These are phyloP conservation scores for Takashimella tepidaria DNA, from an alignment of 1,284 basidiomycete genomes.

Conservation along the genomic window DNA sequence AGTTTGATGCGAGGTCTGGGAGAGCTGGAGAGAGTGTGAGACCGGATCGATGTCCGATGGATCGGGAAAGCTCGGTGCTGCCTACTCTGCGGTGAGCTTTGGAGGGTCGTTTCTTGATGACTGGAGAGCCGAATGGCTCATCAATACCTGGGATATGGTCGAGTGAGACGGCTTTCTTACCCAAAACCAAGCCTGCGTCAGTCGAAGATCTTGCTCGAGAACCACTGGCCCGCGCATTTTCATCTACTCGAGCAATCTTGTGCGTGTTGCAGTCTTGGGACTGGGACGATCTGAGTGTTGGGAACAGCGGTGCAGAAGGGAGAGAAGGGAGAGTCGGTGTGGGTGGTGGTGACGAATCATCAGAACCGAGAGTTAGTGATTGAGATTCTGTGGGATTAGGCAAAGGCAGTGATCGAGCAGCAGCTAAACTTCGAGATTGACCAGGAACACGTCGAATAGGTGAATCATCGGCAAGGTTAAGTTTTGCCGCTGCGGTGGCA, in stretches of 20 bases:
- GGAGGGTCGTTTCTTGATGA: slow-evolving; percentile 12
- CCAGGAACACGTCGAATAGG: slow-evolving; percentile 40
- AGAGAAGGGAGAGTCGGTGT: slow-evolving; percentile 3
- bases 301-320: slow-evolving; percentile 28
- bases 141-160: slow-evolving; percentile 33
- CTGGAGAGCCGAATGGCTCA: slow-evolving; percentile 35
- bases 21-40: slow-evolving; percentile 36
- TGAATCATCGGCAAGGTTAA: slow-evolving; percentile 38
- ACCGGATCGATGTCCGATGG: slow-evolving; percentile 46
- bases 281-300: slow-evolving; percentile 28
- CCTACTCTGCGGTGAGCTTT: slow-evolving; percentile 6
- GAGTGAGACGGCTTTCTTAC: slow-evolving; percentile 41
- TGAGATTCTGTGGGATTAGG: background rate
- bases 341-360: slow-evolving; percentile 7
- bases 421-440: slow-evolving; percentile 34
- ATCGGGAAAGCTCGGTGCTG: slow-evolving; percentile 33
- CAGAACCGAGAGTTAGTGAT: slow-evolving; percentile 5
- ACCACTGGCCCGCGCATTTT: slow-evolving; percentile 27
- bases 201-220: slow-evolving; percentile 29
- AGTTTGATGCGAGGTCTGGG: slow-evolving; percentile 31
- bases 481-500: slow-evolving; percentile 35
- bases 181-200: slow-evolving; percentile 20
- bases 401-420: slow-evolving; percentile 8
- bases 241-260: slow-evolving; percentile 12
- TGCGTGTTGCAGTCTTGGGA: slow-evolving; percentile 29